A percentile compares a stretch with the other conserved stretches of the same genome.
Evolutionary conservation across 176 grass and related monocot genomes (phyloP).

Genomic region (Zoysia pacifica): DNA sequence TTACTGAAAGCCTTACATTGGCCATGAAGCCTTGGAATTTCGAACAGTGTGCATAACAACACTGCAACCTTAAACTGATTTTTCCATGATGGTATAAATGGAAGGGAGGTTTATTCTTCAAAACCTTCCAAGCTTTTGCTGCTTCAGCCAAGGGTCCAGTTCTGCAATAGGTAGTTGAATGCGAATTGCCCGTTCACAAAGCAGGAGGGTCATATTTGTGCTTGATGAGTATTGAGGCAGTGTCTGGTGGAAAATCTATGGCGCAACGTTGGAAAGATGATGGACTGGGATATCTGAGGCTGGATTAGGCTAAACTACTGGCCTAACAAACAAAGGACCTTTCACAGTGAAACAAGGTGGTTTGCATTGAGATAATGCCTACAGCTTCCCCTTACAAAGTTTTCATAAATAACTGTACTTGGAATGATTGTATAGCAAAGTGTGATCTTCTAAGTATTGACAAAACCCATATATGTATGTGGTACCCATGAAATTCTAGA

Average conservation of each 20-base stretch:
- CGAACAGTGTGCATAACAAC: conserved; percentile 73
- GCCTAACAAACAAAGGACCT: conserved; percentile 89
- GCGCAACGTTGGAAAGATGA: conserved; percentile 53
- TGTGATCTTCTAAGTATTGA: conserved; percentile 17
- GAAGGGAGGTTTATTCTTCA: conserved; percentile 68
- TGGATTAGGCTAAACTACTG: conserved; percentile 91
- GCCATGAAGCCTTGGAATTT: conserved; percentile 97
- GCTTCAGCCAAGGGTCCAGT: conserved; percentile 79
- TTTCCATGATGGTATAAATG: conserved; percentile 77
- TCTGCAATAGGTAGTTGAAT: conserved; percentile 73
- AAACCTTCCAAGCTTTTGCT: conserved; percentile 76
- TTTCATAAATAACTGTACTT: conserved; percentile 32
- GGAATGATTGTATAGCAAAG: conserved; percentile 25
- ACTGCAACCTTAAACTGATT: conserved; percentile 71
- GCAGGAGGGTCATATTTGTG: conserved; percentile 77
- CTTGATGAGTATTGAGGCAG: conserved; percentile 89
- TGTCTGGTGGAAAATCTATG: conserved; percentile 78
- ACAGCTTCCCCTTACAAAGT: conserved; percentile 57
- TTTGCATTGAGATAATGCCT: conserved; percentile 77
- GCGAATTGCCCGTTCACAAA: conserved; percentile 76
- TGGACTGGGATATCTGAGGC: conserved; percentile 78
- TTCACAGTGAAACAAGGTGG: conserved; percentile 69
- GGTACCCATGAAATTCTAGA: neutral
- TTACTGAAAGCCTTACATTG: conserved; percentile 58
- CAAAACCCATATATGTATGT: conserved; percentile 38